phyloP scores from a whole-genome alignment of 208 protist genomes.

The Crithidia bombi region DNA sequence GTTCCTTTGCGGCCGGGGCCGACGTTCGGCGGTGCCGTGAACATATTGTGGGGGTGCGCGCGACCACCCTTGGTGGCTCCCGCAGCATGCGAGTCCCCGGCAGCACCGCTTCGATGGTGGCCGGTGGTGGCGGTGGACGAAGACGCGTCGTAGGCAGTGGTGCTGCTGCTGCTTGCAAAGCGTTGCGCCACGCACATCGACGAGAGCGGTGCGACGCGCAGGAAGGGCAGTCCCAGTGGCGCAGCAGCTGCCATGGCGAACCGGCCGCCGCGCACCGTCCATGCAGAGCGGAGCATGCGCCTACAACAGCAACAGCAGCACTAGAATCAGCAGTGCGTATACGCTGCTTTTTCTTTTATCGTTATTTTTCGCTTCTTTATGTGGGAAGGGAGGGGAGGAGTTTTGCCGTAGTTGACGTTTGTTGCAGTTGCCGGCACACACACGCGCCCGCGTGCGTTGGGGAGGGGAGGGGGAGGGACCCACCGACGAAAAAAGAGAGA shows the following conservation, averaged over 20 bases:
- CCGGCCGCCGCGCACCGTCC: not conserved
- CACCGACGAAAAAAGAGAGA: not conserved
- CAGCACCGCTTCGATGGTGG: not conserved
- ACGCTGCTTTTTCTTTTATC: too few species aligned
- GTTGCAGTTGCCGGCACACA: too few species aligned
- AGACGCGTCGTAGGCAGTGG: not conserved
- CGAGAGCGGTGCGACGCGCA: not conserved
- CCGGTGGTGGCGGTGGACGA: not conserved
- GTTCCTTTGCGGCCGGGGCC: constrained; percentile 42
- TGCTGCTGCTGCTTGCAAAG: not conserved
- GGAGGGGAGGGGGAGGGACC: too few species aligned
- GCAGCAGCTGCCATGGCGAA: not conserved
- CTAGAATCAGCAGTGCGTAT: not conserved
- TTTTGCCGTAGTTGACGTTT: too few species aligned
- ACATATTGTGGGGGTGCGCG: constrained; percentile 27
- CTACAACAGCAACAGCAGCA: not conserved
- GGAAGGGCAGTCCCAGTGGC: not conserved
- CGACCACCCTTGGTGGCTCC: too few species aligned
- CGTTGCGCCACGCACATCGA: not conserved
- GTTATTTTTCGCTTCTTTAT: too few species aligned
- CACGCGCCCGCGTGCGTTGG: too few species aligned
- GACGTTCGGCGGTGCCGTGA: constrained; percentile 58
- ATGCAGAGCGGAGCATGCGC: constrained; percentile 20
- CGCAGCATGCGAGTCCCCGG: not conserved
- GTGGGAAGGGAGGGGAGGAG: too few species aligned